phyloP scores from a whole-genome alignment of 2,329 filamentous ascomycete genomes.

The Celoporthe dispersa region DNA sequence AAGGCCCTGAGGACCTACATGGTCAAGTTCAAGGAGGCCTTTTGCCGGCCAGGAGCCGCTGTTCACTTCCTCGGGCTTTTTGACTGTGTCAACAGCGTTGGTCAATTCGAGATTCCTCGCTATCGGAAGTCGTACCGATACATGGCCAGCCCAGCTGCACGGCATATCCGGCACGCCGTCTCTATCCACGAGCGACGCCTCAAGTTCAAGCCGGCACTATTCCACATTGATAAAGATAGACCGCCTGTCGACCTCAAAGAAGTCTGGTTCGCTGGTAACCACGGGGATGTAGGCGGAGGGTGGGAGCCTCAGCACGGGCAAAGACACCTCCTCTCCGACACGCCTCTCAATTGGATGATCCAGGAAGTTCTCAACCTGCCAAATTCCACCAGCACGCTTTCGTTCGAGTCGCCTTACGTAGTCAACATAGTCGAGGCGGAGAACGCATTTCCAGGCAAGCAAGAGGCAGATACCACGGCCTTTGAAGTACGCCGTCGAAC shows the following conservation, averaged over 20 bases:
- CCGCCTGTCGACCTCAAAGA: constrained; percentile 42
- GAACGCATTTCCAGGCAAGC: not conserved
- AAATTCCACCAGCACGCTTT: not conserved
- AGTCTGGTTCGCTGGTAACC: constrained; percentile 60
- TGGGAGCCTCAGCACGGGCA: constrained; percentile 46
- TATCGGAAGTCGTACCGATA: constrained; percentile 31
- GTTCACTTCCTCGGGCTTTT: constrained; percentile 61
- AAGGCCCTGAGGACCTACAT: constrained; percentile 20
- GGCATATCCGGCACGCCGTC: constrained; percentile 56
- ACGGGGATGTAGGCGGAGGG: constrained; percentile 59
- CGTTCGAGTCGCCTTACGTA: not conserved
- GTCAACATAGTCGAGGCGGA: not conserved
- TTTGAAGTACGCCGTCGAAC: not conserved
- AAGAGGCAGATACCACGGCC: not conserved
- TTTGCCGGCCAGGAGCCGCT: constrained; percentile 46
- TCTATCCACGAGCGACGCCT: constrained; percentile 58
- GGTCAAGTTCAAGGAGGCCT: constrained; percentile 41
- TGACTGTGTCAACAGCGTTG: constrained; percentile 58
- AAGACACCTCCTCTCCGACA: constrained; percentile 52
- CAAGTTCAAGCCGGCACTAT: constrained; percentile 58
- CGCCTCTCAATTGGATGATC: constrained; percentile 58
- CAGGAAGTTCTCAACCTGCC: constrained; percentile 42
- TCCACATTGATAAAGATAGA: constrained; percentile 44
- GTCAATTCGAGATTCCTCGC: constrained; percentile 40
- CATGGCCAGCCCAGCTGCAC: constrained; percentile 47